phyloP scores from a whole-genome alignment of 164 flowering plant species.

The Piper longum region DNA sequence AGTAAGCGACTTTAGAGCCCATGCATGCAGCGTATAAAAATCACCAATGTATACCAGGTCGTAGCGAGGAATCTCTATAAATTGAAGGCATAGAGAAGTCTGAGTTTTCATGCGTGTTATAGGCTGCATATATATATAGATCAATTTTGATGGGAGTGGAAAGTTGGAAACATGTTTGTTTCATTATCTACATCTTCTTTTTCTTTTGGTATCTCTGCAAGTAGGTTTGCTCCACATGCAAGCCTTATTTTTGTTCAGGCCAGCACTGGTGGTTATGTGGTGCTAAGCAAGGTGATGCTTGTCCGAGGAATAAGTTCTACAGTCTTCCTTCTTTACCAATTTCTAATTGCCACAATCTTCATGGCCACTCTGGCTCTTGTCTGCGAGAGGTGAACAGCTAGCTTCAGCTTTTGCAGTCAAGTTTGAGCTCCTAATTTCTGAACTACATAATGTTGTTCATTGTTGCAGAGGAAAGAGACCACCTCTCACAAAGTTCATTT shows the following conservation, averaged over 20 bases:
- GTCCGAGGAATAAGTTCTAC: not conserved
- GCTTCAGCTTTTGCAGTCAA: too few relatives aligned
- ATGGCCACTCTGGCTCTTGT: not conserved
- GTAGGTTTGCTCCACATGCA: not conserved
- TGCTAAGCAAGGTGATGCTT: conserved; percentile 4
- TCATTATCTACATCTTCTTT: not conserved
- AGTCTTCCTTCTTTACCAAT: conserved; percentile 1
- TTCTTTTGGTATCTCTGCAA: not conserved
- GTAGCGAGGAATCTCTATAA: too few relatives aligned
- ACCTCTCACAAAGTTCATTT: conserved; percentile 8
- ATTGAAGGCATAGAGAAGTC: too few relatives aligned
- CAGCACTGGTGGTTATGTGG: conserved; percentile 1
- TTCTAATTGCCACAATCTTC: conserved; percentile 1
- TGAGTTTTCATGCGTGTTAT: too few relatives aligned
- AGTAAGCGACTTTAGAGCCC: too few relatives aligned
- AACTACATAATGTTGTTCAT: not conserved
- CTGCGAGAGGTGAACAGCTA: not conserved
- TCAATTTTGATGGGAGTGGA: too few relatives aligned
- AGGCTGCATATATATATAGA: too few relatives aligned
- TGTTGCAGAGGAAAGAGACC: conserved; percentile 12
- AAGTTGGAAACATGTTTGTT: too few relatives aligned
- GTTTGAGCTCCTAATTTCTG: not conserved
- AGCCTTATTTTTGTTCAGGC: conserved; percentile 1
- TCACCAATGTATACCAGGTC: too few relatives aligned
- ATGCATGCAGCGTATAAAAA: too few relatives aligned